Base-by-base conservation (phyloP, 768 basidiomycete species). In the Suillus lakei region DNA sequence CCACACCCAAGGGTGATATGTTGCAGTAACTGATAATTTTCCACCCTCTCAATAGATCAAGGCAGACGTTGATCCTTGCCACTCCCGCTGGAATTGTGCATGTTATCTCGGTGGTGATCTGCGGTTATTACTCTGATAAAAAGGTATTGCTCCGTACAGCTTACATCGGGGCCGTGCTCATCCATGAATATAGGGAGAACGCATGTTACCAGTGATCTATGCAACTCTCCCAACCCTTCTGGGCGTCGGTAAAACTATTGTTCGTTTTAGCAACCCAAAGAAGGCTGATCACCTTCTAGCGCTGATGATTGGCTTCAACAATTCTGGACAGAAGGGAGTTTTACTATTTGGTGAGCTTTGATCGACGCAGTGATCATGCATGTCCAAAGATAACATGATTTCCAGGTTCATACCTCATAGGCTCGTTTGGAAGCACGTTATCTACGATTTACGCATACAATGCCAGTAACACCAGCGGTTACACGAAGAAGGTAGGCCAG, bases 381-480 rank as follows among this genome's bases (percentile, higher is more conserved):
- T 15, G 32, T 32, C 21, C 18, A 44, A 43, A 56, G 34, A 56
- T 63, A 21, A 64, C 28, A 7, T 39, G 9, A 38, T 32, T 54
- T 38, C n/a, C 64, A 66, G 75, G 70, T 26, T 66, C 67, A 26
- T 68, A 67, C 41, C 38, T 69, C 16, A 64, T 58, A n/a, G 67
- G 72, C n/a, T 71, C 71, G 5, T 77, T 73, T 46, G 73, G 73
- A 26, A 68, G 70, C 18, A 69, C 70, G 1, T 69, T 76, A 7
- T 68, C 71, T 13, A 64, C 71, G 1, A 68, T 72, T 55, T 75
- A 75, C 59, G 71, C 71, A 1, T 76, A 72, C 66, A 72, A 71
- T 32, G 69, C 75, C 13, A 64, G 63, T 23, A 76, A 76, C 53
- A 71, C 69, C n/a, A 73, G 69, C 5, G 69, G 71, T 0, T 66